Evolutionary conservation across 768 basidiomycete genomes (phyloP), one percentile per base, ranked within the genome.

Genomic region (Pisolithus microcarpus): DNA sequence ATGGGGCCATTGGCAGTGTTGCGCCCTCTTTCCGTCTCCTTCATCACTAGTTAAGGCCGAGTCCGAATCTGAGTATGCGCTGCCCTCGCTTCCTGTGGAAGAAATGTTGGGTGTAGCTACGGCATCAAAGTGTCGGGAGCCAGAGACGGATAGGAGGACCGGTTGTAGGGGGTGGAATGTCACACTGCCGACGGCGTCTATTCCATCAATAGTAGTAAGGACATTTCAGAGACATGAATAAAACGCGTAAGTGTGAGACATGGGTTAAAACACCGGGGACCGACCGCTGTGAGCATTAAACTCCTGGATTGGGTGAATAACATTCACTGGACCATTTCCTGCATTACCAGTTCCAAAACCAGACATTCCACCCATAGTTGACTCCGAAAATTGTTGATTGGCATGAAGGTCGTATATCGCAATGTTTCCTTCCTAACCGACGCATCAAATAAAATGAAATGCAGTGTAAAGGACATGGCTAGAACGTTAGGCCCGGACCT

Each of bases 101-200:
- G 5, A 39, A 38, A 0, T 23, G 10, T 16, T 2, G 5, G 5
- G 15, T 16, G 1, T 37, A 9, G 26, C 49, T 16, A 45, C 30
- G 2, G 49, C 50, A 15, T 71, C 66, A 58, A 87, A 87, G 63
- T 86, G 80, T n/a, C 91, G 70, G 6, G 91, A 91, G 2, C 91
- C 91, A 0, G 89, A 85, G 1, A 76, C 75, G 0, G 87, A 84
- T 18, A 88, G 62, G 3, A 91, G 57, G 3, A 71, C 46, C 0
- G 89, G 70, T 9, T 71, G 69, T 24, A 76, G 65, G 0, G 90
- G 89, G 56, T 92, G 85, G 58, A 93, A 87, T 1, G 77, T 66
- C 1, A 87, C 81, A 1, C 84, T 82, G 1, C 87, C 84, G 7
- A 92, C 66, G 3, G 85, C 77, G 62, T 92, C 91, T 92, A 46